Base-by-base conservation (phyloP, 1,284 basidiomycete genomes). In the Psilocybe mexicana region DNA sequence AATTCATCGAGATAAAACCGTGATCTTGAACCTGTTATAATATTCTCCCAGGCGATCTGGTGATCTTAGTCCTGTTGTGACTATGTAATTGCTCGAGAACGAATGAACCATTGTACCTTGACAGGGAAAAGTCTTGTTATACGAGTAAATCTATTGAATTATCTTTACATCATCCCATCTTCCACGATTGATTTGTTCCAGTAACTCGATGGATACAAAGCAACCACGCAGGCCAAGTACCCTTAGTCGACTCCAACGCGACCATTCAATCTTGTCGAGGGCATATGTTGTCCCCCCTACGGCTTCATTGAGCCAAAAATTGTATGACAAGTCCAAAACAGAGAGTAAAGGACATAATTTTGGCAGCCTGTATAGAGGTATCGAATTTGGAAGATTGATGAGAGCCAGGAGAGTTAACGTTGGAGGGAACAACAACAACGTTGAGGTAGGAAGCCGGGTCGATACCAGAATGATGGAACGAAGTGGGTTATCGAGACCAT, bases 301-400 rank as follows among this genome's bases (percentile, higher is more conserved):
- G 11, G 65, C 59, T n/a, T 64, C 55, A 23, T 68, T 65, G 30
- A 90, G 70, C 88, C 88, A 90, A 1, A 59, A 54, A 61, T 90
- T 90, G 66, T 80, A 87, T 0, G 88, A 90, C 26, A 90, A 68
- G 66, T 90, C 88, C 42, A 90, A 69, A 24, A 85, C 65, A 33
- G 79, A 73, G n/a, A 90, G 69, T 24, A 86, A 68, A 0, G 88
- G 88, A 64, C 85, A 88, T n/a, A 81, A 68, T 6, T 69, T 70
- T 1, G 86, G 82, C 25, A 90, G 69, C 55, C 84, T 76, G 61
- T 84, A 78, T 14, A 90, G 63, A 2, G 82, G 74, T 23, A 84
- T 69, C 0, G 84, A 78, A 2, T 74, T 70, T 0, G 82, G 77
- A 49, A 86, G 72, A 47, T 80, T 72, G 61, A 88, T 65, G 30